These are phyloP conservation scores for Trapa bicornis DNA, from an alignment of 345 rosid genomes.

Conservation along the genomic window DNA sequence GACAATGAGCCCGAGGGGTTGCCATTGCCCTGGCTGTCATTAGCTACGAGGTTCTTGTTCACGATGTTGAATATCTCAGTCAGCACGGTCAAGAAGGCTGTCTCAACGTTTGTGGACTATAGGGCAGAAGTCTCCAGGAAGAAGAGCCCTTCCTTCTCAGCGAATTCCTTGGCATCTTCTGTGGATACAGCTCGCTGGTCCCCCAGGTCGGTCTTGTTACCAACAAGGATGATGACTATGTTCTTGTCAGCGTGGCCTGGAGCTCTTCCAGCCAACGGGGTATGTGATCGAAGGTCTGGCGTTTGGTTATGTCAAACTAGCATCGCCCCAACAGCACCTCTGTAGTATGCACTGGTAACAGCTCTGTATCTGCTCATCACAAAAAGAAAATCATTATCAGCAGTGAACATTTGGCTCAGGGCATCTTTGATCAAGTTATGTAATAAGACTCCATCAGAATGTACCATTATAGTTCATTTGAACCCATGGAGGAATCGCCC, in stretches of 20 bases:
- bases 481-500: neutral
- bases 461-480: neutral
- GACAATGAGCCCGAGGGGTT: slow-evolving; percentile 37
- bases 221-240: slow-evolving; percentile 61
- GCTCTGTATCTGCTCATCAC: slow-evolving; percentile 27
- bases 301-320: slow-evolving; percentile 66
- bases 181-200: slow-evolving; percentile 49
- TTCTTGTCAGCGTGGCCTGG: slow-evolving; percentile 73
- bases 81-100: slow-evolving; percentile 53
- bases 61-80: slow-evolving; percentile 60
- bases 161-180: slow-evolving; percentile 68
- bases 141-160: slow-evolving; percentile 69
- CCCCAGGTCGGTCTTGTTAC: slow-evolving; percentile 64
- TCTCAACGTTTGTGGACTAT: slow-evolving; percentile 61
- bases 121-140: slow-evolving; percentile 72
- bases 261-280: slow-evolving; percentile 80
- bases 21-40: slow-evolving; percentile 40
- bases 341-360: slow-evolving; percentile 73
- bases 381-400: neutral
- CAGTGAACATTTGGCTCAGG: neutral
- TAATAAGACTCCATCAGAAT: neutral
- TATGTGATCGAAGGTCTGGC: slow-evolving; percentile 69
- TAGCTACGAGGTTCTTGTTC: slow-evolving; percentile 57
- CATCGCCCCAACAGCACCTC: slow-evolving; percentile 93
- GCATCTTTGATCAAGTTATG: neutral